Conservation (phyloP, 2,329 filamentous ascomycete species). For the Fusarium sp. region DNA sequence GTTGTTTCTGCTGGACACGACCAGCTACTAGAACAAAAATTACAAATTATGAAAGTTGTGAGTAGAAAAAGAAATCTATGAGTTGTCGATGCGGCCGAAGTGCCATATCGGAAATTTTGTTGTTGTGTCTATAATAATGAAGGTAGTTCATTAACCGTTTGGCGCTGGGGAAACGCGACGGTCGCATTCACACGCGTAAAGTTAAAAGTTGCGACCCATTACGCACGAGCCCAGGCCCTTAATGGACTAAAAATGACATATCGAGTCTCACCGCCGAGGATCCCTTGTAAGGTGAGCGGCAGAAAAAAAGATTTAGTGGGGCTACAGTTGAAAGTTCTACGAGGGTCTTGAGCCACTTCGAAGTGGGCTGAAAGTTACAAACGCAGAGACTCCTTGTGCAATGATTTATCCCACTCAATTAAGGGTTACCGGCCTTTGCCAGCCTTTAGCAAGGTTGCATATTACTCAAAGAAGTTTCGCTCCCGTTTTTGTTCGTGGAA, state of each 20-base stretch:
- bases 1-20: neutral
- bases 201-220: constrained; percentile 32
- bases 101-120: constrained; percentile 8
- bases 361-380: constrained; percentile 9
- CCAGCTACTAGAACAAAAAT: neutral
- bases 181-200: constrained; percentile 37
- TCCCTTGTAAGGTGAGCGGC: constrained; percentile 34
- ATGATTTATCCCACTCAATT: constrained; percentile 46
- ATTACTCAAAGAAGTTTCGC: constrained; percentile 15
- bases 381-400: constrained; percentile 34
- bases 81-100: neutral
- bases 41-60: neutral
- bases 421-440: constrained; percentile 38
- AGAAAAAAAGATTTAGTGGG: constrained; percentile 47
- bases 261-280: constrained; percentile 37
- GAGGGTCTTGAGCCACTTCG: neutral
- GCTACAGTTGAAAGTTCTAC: constrained; percentile 26
- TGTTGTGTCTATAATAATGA: neutral
- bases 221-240: constrained; percentile 3
- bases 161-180: constrained; percentile 36
- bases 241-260: constrained; percentile 7
- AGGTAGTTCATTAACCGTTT: constrained; percentile 17
- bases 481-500: constrained; percentile 42
- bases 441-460: constrained; percentile 28
- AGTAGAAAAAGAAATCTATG: neutral